These are phyloP conservation scores for Bacterosira constricta DNA, from an alignment of 108 stramenopile genomes.

Conservation along the genomic window DNA sequence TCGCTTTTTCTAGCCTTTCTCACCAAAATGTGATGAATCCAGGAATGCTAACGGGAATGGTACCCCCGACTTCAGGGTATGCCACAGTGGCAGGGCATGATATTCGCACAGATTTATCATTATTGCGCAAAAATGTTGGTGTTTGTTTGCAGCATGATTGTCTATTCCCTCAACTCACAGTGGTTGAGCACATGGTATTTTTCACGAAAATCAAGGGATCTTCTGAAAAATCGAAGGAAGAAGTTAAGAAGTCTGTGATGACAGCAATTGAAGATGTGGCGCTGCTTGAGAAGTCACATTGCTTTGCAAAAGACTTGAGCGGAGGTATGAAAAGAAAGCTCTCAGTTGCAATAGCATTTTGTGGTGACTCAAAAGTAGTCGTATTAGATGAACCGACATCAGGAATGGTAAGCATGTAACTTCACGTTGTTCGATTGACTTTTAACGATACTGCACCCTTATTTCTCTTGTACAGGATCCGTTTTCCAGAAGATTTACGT, in stretches of 20 bases:
- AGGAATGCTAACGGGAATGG: slow-evolving; percentile 95
- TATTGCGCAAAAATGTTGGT: slow-evolving; percentile 79
- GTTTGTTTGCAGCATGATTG: slow-evolving; percentile 95
- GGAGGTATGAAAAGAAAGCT: slow-evolving; percentile 92
- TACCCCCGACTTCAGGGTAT: slow-evolving; percentile 86
- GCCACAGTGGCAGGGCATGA: slow-evolving; percentile 84
- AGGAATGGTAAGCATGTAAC: no score
- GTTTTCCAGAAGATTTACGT: slow-evolving; percentile 82
- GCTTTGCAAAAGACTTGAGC: slow-evolving; percentile 75
- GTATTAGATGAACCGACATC: slow-evolving; percentile 76
- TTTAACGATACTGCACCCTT: no score
- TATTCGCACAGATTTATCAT: slow-evolving; percentile 64
- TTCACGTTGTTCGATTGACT: no score
- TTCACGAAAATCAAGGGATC: slow-evolving; percentile 84
- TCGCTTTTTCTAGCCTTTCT: no score
- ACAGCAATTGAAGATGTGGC: slow-evolving; percentile 80
- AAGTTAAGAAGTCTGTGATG: slow-evolving; percentile 62
- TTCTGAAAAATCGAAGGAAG: slow-evolving; percentile 51
- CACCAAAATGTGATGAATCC: no score
- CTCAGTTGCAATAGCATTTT: slow-evolving; percentile 89
- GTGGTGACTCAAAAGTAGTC: slow-evolving; percentile 76
- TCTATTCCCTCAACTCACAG: slow-evolving; percentile 87
- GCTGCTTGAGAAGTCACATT: slow-evolving; percentile 71
- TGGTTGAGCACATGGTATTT: slow-evolving; percentile 88
- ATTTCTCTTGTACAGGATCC: no score